phyloP scores from a whole-genome alignment of 2,329 filamentous ascomycete species.

The Neophaeococcomyces aloes region DNA sequence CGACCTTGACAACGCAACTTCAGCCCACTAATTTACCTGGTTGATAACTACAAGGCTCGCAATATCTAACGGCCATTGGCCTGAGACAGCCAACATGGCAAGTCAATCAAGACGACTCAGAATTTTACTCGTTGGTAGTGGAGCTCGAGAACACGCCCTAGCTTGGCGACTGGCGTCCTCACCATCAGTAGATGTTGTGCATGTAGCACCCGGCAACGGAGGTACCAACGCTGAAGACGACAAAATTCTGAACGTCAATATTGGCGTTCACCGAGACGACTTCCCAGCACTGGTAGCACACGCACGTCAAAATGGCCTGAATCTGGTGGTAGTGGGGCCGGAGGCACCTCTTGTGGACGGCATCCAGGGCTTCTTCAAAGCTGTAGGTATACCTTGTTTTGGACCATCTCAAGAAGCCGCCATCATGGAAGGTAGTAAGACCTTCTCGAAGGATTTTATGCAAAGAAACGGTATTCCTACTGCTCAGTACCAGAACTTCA shows the following conservation, averaged over 20 bases:
- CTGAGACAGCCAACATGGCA: conserved; percentile 21
- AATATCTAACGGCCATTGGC: neutral
- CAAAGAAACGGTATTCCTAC: conserved; percentile 80
- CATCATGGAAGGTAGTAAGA: conserved; percentile 89
- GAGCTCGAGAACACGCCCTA: conserved; percentile 86
- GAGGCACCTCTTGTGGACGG: conserved; percentile 91
- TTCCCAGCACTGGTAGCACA: conserved; percentile 68
- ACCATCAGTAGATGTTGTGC: conserved; percentile 62
- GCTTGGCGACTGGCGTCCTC: conserved; percentile 91
- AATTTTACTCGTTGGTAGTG: conserved; percentile 82
- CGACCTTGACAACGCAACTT: too few relatives aligned
- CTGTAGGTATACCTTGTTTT: conserved; percentile 67
- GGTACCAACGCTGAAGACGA: conserved; percentile 53
- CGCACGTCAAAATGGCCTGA: conserved; percentile 60
- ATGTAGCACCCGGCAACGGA: conserved; percentile 66
- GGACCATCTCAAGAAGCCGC: conserved; percentile 78
- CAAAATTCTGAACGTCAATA: conserved; percentile 60
- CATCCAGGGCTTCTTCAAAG: conserved; percentile 70
- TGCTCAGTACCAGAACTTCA: conserved; percentile 82
- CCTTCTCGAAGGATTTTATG: conserved; percentile 98
- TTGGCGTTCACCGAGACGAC: conserved; percentile 58
- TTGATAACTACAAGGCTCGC: neutral
- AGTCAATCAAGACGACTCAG: conserved; percentile 37
- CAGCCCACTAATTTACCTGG: too few relatives aligned
- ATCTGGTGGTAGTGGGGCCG: conserved; percentile 79